Base-by-base conservation (phyloP, 2,329 filamentous ascomycete species). In the Coniochaeta hoffmannii region DNA sequence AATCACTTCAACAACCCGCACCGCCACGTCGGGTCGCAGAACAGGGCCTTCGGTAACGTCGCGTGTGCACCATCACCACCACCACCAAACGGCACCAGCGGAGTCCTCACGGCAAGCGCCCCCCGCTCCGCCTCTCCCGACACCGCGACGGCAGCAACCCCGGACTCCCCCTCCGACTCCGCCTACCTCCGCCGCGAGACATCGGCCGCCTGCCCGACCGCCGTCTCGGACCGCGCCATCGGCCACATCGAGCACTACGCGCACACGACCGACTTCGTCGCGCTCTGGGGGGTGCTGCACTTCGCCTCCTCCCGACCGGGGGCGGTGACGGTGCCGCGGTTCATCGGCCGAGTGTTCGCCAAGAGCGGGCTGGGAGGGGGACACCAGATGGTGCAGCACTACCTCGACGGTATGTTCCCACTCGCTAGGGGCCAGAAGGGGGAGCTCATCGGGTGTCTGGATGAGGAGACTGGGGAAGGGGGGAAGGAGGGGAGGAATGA, bases 1-100 rank as follows among this genome's bases (percentile, higher is more conserved):
- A 90, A 90, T 63, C 88, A 92, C 67, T 92, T 90, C 73, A 91
- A 91, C 68, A 90, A 90, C 60, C 89, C 88, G 0, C 79, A 82
- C 60, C 75, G 78, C 3, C 77, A 80, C 56, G 62, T 73, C 11
- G 63, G 69, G 1, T 77, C 76, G 1, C 78, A 83, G 58, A 61
- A 63, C 6, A 61, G 64, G 4, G 68, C 72, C n/a, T 56, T 66
- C n/a, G 62, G 63, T 11, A 22, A 41, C 9, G 17, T 19, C 7
- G 4, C 12, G 15, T 22, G 14, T 4, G 26, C 15, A 50, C 46
- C 24, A 50, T n/a, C 46, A 26, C 24, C 12, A 12, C 3, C n/a
- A 26, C 5, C 8, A 11, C 30, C 46, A n/a, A 44, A 44, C 38
- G 38, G 41, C 28, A 32, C n/a, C n/a, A n/a, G n/a, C n/a, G n/a